A percentile compares a stretch with the other conserved stretches of the same genome.
Conservation (phyloP, 1,139 yeast species). For the Cylindricascospora bacillispora region DNA sequence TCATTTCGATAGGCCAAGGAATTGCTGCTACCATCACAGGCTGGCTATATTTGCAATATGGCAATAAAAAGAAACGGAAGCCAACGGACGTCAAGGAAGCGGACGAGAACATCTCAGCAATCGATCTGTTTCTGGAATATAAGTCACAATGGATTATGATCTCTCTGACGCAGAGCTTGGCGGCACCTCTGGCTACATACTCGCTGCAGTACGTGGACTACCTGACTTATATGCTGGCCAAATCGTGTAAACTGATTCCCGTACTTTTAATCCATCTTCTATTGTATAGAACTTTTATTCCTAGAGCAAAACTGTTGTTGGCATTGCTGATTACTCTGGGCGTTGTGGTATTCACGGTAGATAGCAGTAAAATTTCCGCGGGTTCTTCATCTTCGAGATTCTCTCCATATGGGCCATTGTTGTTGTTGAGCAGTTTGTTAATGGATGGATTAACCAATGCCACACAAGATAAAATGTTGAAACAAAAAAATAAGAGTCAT, state of each 20-base stretch:
- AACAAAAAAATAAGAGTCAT: slow-evolving; percentile 35
- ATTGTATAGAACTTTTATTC: slow-evolving; percentile 63
- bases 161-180: slow-evolving; percentile 65
- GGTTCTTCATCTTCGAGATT: slow-evolving; percentile 10
- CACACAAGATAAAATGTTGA: slow-evolving; percentile 78
- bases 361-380: slow-evolving; percentile 13
- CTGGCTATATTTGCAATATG: slow-evolving; percentile 38
- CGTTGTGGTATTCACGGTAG: slow-evolving; percentile 62
- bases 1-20: slow-evolving; percentile 65
- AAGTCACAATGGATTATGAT: slow-evolving; percentile 41
- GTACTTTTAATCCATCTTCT: slow-evolving; percentile 73
- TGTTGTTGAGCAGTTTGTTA: slow-evolving; percentile 51
- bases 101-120: slow-evolving; percentile 8
- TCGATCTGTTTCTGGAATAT: slow-evolving; percentile 19
- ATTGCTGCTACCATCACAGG: slow-evolving; percentile 63
- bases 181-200: slow-evolving; percentile 69
- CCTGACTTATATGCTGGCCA: slow-evolving; percentile 72
- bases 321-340: slow-evolving; percentile 70
- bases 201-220: slow-evolving; percentile 78
- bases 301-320: slow-evolving; percentile 62
- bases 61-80: no score
- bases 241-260: slow-evolving; percentile 87
- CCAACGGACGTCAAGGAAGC: slow-evolving; percentile 28
- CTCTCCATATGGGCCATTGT: slow-evolving; percentile 48
- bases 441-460: slow-evolving; percentile 90